Base-by-base conservation (phyloP, 495 filamentous ascomycete species). In the Rhizodiscina lignyota region DNA sequence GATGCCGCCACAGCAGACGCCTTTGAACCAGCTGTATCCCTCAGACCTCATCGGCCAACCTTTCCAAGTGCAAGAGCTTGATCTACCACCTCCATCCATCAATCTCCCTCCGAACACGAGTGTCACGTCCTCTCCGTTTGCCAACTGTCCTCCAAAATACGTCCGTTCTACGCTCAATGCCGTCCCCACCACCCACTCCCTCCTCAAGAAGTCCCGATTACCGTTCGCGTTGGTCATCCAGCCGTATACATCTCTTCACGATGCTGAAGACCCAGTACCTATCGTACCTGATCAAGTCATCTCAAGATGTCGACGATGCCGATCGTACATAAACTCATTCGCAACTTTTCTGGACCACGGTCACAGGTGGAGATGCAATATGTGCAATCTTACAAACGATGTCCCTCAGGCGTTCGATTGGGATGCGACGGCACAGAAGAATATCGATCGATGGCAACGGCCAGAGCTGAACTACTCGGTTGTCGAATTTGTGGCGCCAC, bases 301-400 rank as follows among this genome's bases (percentile, higher is more conserved):
- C 50, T 87, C 86, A 24, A 74, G 89, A 49, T 97, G 89, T 61
- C 68, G 89, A 54, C 75, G 89, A 49, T 97, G 89, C 56, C 70
- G 87, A 39, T 86, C 87, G 29, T 96, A 96, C 51, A 96, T 96
- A 63, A 94, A 96, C 55, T 85, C 89, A 16, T 97, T 87, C 39
- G 89, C 86, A 30, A 83, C 79, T 34, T 97, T 97, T 65, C 61
- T 97, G 28, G 89, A 97, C 41, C 83, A 96, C 55, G 87, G 87
- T 15, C 89, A 97, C 61, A 72, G 89, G 50, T 96, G 89, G 89
- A 76, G 87, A 38, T 97, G 89, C 60, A 97, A 97, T 59, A 96
- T 97, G 87, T 97, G 89, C 52, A 94, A 94, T 55, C 64, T 97
- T 38, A 94, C 86, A 36, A 97, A 96, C 52, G 89, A 97, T 49